These are phyloP conservation scores for Blumeriella jaapii DNA, from an alignment of 2,329 filamentous ascomycete species.

Conservation along the genomic window DNA sequence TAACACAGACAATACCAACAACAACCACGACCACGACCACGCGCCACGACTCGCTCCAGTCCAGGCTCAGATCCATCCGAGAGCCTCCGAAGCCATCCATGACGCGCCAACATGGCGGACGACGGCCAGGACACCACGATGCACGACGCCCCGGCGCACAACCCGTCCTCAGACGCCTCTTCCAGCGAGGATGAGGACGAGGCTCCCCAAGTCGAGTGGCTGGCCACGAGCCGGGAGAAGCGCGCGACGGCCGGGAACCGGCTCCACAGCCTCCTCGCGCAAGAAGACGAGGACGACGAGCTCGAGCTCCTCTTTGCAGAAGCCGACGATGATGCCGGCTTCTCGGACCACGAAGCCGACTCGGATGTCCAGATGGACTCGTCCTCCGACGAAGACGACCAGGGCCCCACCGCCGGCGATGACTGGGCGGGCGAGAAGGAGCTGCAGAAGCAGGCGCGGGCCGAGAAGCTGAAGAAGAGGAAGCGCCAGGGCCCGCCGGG, in stretches of 20 bases:
- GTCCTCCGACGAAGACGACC: conserved; percentile 73
- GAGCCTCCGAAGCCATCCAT: no score
- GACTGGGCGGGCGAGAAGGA: conserved; percentile 81
- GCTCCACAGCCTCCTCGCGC: conserved; percentile 66
- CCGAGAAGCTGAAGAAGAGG: conserved; percentile 63
- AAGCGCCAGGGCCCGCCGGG: conserved; percentile 64
- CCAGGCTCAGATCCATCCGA: no score
- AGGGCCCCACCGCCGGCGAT: conserved; percentile 45
- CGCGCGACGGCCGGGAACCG: conserved; percentile 77
- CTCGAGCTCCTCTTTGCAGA: conserved; percentile 69
- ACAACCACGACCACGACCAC: no score
- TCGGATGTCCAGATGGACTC: conserved; percentile 81
- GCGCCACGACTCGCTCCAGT: no score
- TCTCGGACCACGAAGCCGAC: conserved; percentile 55
- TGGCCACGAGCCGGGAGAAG: conserved; percentile 61
- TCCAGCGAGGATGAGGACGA: conserved; percentile 7
- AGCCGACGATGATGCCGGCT: conserved; percentile 56
- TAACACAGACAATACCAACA: background rate
- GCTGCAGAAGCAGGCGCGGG: conserved; percentile 64
- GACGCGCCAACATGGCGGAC: conserved; percentile 8
- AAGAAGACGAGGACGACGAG: conserved; percentile 50
- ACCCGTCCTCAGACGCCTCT: conserved; percentile 4
- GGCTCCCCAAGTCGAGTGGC: conserved; percentile 44
- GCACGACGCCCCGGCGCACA: conserved; percentile 5
- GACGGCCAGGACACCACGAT: conserved; percentile 11